A percentile compares a stretch with the other conserved stretches of the same genome.
Evolutionary conservation across 73 alveolate genomes (phyloP).

Genomic region (Stentor roeselii): DNA sequence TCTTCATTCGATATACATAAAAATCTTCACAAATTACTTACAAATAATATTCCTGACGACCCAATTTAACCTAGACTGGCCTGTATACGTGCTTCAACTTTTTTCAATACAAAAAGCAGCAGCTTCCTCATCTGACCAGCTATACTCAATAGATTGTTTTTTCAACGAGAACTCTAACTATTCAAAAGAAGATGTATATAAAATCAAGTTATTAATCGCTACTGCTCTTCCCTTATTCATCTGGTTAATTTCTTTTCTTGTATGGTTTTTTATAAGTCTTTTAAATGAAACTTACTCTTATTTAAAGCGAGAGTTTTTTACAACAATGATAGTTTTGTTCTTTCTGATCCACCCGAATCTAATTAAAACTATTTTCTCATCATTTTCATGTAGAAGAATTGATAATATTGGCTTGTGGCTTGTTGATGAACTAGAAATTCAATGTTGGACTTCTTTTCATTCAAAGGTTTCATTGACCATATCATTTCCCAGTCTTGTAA

Average conservation of each 20-base stretch:
- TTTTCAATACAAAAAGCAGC: conserved; percentile 21
- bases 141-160: conserved; percentile 54
- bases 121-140: conserved; percentile 28
- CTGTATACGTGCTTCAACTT: conserved; percentile 30
- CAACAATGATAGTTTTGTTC: conserved; percentile 38
- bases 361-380: conserved; percentile 32
- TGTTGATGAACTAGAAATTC: conserved; percentile 30
- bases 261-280: conserved; percentile 34
- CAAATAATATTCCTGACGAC: conserved; percentile 34
- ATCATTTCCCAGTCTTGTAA: conserved; percentile 48
- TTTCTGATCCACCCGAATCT: conserved; percentile 46
- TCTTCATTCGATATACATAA: conserved; percentile 47
- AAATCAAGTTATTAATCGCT: conserved; percentile 27
- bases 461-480: conserved; percentile 22
- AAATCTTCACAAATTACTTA: conserved; percentile 44
- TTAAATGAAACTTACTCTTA: not conserved
- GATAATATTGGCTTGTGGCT: conserved; percentile 35
- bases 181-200: conserved; percentile 30
- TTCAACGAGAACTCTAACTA: conserved; percentile 7
- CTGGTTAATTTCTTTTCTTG: not conserved
- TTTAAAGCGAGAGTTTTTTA: conserved; percentile 10
- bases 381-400: conserved; percentile 38
- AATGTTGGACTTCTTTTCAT: conserved; percentile 46
- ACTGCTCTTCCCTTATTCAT: conserved; percentile 38
- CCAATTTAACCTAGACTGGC: conserved; percentile 43